These are phyloP conservation scores for Phoma sp. DNA, from an alignment of 2,329 filamentous ascomycete species.

Conservation along the genomic window DNA sequence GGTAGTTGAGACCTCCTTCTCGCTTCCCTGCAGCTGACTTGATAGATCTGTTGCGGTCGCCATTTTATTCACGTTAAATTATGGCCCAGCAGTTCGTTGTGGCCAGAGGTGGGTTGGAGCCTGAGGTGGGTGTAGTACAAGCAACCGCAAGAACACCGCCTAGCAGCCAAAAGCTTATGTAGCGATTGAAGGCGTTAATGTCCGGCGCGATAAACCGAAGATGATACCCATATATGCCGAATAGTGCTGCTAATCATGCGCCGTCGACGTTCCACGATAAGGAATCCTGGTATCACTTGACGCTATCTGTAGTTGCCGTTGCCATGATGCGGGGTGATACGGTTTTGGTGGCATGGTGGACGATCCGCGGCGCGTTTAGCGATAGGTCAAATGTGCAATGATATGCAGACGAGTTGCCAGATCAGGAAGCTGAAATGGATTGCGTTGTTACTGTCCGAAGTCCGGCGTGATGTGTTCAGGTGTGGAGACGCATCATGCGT, in stretches of 20 bases:
- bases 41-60: slow-evolving; percentile 10
- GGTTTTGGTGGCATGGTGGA: slow-evolving; percentile 6
- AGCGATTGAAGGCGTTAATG: not conserved
- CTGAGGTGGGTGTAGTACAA: slow-evolving; percentile 1
- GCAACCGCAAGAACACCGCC: slow-evolving; percentile 4
- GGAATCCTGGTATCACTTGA: slow-evolving; percentile 15
- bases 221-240: slow-evolving; percentile 13
- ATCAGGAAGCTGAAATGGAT: slow-evolving; percentile 29
- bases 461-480: not conserved
- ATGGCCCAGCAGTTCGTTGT: not conserved
- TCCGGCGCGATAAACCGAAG: slow-evolving; percentile 3
- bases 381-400: slow-evolving; percentile 23
- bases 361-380: slow-evolving; percentile 17
- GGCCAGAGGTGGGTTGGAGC: not conserved
- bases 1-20: slow-evolving; percentile 25
- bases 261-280: slow-evolving; percentile 29
- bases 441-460: slow-evolving; percentile 4
- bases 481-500: slow-evolving; percentile 1
- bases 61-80: slow-evolving; percentile 6
- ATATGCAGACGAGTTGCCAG: slow-evolving; percentile 22
- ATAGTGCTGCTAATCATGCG: slow-evolving; percentile 7
- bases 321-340: slow-evolving; percentile 18
- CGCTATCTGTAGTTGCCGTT: slow-evolving; percentile 12
- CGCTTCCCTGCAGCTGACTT: slow-evolving; percentile 9
- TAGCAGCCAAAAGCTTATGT: slow-evolving; percentile 11